Percentiles rank a stretch among this genome's conserved stretches.
Evolutionary conservation across 2,329 filamentous ascomycete genomes (phyloP).

Genomic region (Raffaelea arxii): DNA sequence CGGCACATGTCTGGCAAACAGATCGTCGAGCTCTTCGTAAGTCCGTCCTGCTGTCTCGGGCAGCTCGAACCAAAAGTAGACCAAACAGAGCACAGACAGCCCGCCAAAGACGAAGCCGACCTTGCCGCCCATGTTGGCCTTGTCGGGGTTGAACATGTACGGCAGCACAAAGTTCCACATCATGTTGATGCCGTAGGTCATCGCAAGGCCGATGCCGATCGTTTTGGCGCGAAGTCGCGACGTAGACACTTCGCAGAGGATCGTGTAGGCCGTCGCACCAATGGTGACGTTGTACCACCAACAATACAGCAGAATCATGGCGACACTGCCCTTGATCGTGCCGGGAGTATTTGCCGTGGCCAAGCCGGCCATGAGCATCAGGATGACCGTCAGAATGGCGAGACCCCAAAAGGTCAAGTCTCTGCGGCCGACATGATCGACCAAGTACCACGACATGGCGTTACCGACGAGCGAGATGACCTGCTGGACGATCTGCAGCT

Average conservation of each 20-base stretch:
- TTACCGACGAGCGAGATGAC: background rate
- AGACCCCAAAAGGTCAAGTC: slow-evolving; percentile 22
- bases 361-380: slow-evolving; percentile 32
- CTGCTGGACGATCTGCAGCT: slow-evolving; percentile 7
- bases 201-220: slow-evolving; percentile 31
- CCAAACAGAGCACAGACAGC: slow-evolving; percentile 31
- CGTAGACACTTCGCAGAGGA: slow-evolving; percentile 38
- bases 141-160: slow-evolving; percentile 23
- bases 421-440: background rate
- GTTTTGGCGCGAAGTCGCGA: slow-evolving; percentile 35
- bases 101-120: slow-evolving; percentile 32
- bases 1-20: slow-evolving; percentile 19
- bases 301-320: background rate
- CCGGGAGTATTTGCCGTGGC: slow-evolving; percentile 16
- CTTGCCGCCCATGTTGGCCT: slow-evolving; percentile 29
- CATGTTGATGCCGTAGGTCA: slow-evolving; percentile 34
- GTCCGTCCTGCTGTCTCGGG: slow-evolving; percentile 27
- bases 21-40: slow-evolving; percentile 8
- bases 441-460: background rate
- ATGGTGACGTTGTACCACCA: slow-evolving; percentile 15
- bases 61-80: slow-evolving; percentile 41
- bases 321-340: background rate
- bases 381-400: slow-evolving; percentile 16
- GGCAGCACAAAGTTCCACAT: slow-evolving; percentile 28
- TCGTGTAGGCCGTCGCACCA: slow-evolving; percentile 35